Percentiles rank a stretch among this genome's conserved stretches.
phyloP scores from a whole-genome alignment of 148 eudicot species.

The Agrostemma githago region DNA sequence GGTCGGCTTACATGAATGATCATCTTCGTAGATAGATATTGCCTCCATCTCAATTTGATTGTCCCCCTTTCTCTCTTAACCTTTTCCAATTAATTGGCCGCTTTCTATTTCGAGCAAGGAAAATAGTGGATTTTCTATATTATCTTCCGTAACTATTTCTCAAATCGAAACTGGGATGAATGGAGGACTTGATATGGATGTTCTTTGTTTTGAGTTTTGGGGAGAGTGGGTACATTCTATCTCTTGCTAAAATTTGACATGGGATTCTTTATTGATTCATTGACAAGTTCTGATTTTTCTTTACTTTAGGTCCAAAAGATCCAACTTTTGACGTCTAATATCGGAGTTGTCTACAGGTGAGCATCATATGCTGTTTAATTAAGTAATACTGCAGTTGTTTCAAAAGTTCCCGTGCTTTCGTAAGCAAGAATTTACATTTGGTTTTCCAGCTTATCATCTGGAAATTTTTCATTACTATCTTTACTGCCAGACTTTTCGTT shows the following conservation, averaged over 20 bases:
- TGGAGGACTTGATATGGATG: not conserved
- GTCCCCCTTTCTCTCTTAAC: no score
- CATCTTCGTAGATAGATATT: not conserved
- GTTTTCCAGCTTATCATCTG: not conserved
- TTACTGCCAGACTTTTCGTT: not conserved
- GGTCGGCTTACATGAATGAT: not conserved
- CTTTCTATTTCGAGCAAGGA: no score
- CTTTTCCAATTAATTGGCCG: no score
- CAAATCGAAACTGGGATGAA: not conserved
- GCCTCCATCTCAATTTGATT: not conserved
- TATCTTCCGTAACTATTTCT: no score
- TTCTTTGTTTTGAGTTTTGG: no score
- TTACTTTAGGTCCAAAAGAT: conserved; percentile 82
- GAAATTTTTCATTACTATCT: not conserved
- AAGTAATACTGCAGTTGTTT: not conserved
- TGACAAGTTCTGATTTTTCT: conserved; percentile 3
- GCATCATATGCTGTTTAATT: conserved; percentile 6
- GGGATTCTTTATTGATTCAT: not conserved
- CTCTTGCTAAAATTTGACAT: not conserved
- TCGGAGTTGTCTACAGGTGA: conserved; percentile 98
- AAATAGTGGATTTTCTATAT: no score
- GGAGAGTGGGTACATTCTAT: not conserved
- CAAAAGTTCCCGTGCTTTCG: not conserved
- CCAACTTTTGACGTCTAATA: conserved; percentile 89
- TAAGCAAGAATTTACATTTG: not conserved